Evolutionary conservation across 1,284 basidiomycete species (phyloP).

Genomic region (Ganoderma sinense): DNA sequence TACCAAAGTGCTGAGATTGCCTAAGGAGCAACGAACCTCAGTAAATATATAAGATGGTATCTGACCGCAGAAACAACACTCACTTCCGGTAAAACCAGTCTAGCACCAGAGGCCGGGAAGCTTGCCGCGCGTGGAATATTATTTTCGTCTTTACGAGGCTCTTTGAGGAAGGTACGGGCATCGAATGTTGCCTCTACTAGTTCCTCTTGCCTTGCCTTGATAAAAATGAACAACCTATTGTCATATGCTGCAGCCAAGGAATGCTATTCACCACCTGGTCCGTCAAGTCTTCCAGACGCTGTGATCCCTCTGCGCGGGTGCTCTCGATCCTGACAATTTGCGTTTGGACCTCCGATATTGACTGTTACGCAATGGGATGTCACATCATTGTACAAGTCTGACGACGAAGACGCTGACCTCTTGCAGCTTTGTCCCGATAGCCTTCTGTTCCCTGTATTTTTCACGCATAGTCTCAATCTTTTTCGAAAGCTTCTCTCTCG

Average conservation of each 20-base stretch:
- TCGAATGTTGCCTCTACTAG: background rate
- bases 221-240: background rate
- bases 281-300: background rate
- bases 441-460: constrained; percentile 18
- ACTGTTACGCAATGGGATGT: background rate
- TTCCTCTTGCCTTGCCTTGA: background rate
- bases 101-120: background rate
- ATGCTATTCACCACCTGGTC: background rate
- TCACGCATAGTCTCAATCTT: constrained; percentile 7
- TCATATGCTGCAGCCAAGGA: background rate
- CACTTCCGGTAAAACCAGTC: background rate
- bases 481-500: constrained; percentile 1
- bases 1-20: background rate
- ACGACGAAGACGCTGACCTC: constrained; percentile 5
- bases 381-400: no score
- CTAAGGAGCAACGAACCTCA: background rate
- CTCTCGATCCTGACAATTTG: background rate
- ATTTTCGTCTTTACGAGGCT: background rate
- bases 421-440: background rate
- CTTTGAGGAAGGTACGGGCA: background rate
- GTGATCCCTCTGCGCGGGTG: background rate
- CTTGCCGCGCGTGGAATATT: background rate
- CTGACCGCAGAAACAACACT: background rate
- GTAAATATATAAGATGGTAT: background rate
- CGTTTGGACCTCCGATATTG: background rate